These are phyloP conservation scores for Claviceps sorghi DNA, from an alignment of 2,329 filamentous ascomycete species.

Conservation along the genomic window DNA sequence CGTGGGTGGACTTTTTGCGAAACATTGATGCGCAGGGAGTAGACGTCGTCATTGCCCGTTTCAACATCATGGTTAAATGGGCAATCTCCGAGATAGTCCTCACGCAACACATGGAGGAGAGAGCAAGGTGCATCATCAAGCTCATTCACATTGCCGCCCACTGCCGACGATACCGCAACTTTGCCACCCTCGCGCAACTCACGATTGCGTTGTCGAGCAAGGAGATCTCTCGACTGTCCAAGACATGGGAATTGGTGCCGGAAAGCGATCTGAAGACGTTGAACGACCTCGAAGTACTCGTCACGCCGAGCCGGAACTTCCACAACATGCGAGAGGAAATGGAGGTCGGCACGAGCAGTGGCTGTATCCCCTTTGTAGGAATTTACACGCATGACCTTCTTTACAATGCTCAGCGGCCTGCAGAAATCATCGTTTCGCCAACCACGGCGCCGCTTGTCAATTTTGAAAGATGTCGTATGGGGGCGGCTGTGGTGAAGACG, in stretches of 20 bases:
- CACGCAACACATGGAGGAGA: slow-evolving; percentile 55
- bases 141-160: slow-evolving; percentile 69
- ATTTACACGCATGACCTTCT: slow-evolving; percentile 74
- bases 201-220: slow-evolving; percentile 62
- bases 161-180: slow-evolving; percentile 64
- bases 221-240: slow-evolving; percentile 51
- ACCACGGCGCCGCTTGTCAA: slow-evolving; percentile 59
- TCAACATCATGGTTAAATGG: slow-evolving; percentile 85
- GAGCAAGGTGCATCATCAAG: slow-evolving; percentile 64
- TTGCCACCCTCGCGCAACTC: slow-evolving; percentile 70
- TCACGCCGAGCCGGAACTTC: slow-evolving; percentile 67
- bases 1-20: slow-evolving; percentile 71
- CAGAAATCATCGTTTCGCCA: slow-evolving; percentile 55
- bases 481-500: slow-evolving; percentile 66
- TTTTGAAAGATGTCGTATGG: slow-evolving; percentile 67
- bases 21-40: slow-evolving; percentile 60
- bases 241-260: slow-evolving; percentile 60
- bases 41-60: slow-evolving; percentile 71
- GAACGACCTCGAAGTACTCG: slow-evolving; percentile 53
- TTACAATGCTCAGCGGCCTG: slow-evolving; percentile 66
- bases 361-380: slow-evolving; percentile 73
- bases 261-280: slow-evolving; percentile 50
- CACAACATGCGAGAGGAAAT: slow-evolving; percentile 64
- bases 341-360: slow-evolving; percentile 52
- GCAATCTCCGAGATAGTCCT: slow-evolving; percentile 65